These are phyloP conservation scores for Nematodospora valgi DNA, from an alignment of 805 yeast species.

Conservation along the genomic window DNA sequence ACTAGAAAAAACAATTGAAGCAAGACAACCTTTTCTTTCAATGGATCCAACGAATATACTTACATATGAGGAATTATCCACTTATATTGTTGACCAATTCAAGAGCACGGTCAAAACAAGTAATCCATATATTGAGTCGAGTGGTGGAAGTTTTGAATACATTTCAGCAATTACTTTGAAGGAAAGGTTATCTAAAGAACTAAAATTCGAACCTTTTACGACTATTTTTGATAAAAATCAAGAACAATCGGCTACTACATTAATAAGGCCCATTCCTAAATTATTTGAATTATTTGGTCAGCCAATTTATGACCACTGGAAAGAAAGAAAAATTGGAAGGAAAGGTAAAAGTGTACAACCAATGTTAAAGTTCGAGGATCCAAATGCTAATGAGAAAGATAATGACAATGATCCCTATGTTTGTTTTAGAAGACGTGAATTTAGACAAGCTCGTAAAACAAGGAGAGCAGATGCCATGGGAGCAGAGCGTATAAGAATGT, in stretches of 20 bases:
- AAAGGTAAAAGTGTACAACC: slow-evolving; percentile 74
- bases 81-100: slow-evolving; percentile 39
- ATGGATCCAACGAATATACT: slow-evolving; percentile 82
- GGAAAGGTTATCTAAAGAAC: slow-evolving; percentile 51
- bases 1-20: slow-evolving; percentile 70
- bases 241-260: slow-evolving; percentile 17
- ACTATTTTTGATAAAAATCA: slow-evolving; percentile 54
- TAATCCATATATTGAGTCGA: slow-evolving; percentile 23
- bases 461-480: slow-evolving; percentile 91
- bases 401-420: slow-evolving; percentile 88
- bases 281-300: slow-evolving; percentile 61
- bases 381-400: slow-evolving; percentile 71
- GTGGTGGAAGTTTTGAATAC: slow-evolving; percentile 28
- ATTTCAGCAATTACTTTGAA: slow-evolving; percentile 58
- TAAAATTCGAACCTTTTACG: slow-evolving; percentile 51
- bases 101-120: slow-evolving; percentile 21
- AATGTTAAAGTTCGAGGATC: slow-evolving; percentile 77
- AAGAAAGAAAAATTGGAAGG: slow-evolving; percentile 61
- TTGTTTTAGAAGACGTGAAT: slow-evolving; percentile 92
- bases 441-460: slow-evolving; percentile 93
- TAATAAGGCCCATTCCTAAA: slow-evolving; percentile 46
- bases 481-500: slow-evolving; percentile 71
- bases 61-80: slow-evolving; percentile 63
- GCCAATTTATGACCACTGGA: slow-evolving; percentile 79
- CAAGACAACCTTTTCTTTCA: slow-evolving; percentile 82